Evolutionary conservation across 305 asterid species (phyloP).

Genomic region (Stenogyne calaminthoides): DNA sequence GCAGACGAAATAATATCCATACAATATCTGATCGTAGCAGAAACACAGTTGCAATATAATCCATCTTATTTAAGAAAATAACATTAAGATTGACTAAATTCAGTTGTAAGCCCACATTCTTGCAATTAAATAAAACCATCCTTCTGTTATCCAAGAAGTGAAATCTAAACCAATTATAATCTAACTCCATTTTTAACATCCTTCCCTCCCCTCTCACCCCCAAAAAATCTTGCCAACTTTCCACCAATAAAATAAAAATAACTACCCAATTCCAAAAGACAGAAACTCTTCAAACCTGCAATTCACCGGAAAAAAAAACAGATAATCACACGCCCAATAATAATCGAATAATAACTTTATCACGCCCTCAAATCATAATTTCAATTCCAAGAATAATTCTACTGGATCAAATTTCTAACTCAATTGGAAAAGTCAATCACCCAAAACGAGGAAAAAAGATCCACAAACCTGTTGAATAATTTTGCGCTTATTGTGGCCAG

Average conservation of each 20-base stretch:
- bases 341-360: neutral
- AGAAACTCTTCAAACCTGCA: neutral
- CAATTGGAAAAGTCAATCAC: slow-evolving; percentile 5
- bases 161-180: neutral
- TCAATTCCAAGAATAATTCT: neutral
- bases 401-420: neutral
- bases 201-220: neutral
- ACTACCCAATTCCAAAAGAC: neutral
- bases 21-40: neutral
- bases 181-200: neutral
- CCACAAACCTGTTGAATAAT: slow-evolving; percentile 76
- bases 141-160: neutral
- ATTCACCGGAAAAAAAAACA: neutral
- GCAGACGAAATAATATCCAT: neutral
- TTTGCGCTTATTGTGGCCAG: slow-evolving; percentile 94
- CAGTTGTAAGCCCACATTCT: slow-evolving; percentile 4
- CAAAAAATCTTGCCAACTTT: neutral
- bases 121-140: neutral
- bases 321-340: neutral
- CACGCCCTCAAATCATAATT: slow-evolving; percentile 12
- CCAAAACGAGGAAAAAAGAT: neutral
- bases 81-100: neutral
- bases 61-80: neutral
- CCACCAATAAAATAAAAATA: neutral
- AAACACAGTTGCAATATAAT: neutral